Conservation (phyloP, 208 protist genomes). For the Trypanosoma cruzi region DNA sequence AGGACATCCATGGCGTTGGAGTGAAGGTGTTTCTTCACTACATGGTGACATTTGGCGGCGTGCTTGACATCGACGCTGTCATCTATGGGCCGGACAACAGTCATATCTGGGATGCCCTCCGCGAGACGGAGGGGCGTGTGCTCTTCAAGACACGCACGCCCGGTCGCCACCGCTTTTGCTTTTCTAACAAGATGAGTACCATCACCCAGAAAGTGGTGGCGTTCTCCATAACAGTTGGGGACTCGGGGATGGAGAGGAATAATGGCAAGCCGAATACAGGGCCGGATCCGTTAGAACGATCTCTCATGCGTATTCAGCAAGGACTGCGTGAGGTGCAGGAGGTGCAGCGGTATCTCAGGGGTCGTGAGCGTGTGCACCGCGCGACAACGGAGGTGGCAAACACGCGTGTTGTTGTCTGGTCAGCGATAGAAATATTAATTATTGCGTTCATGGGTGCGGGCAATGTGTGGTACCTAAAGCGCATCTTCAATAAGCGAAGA, state of each 20-base stretch:
- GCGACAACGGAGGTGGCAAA: slow-evolving; percentile 84
- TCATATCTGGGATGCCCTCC: slow-evolving; percentile 57
- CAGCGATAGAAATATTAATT: slow-evolving; percentile 67
- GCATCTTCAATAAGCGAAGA: slow-evolving; percentile 77
- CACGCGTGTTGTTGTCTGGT: slow-evolving; percentile 80
- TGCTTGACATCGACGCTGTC: slow-evolving; percentile 71
- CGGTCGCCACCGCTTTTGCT: slow-evolving; percentile 84
- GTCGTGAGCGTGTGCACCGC: slow-evolving; percentile 74
- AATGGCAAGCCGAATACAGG: not conserved
- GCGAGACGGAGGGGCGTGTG: slow-evolving; percentile 63
- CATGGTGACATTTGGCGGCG: slow-evolving; percentile 74
- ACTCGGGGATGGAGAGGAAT: slow-evolving; percentile 5
- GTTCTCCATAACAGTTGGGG: slow-evolving; percentile 66
- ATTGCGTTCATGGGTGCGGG: slow-evolving; percentile 67
- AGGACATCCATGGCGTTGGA: slow-evolving; percentile 48
- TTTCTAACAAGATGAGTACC: slow-evolving; percentile 89
- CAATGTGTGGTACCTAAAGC: slow-evolving; percentile 77
- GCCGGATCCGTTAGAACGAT: slow-evolving; percentile 56
- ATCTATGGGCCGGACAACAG: slow-evolving; percentile 54
- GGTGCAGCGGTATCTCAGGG: slow-evolving; percentile 71
- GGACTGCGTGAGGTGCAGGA: slow-evolving; percentile 75
- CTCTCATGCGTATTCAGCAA: slow-evolving; percentile 63
- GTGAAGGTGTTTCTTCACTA: slow-evolving; percentile 81
- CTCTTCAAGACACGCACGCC: slow-evolving; percentile 74
- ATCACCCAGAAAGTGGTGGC: slow-evolving; percentile 80